Evolutionary conservation across 2,329 filamentous ascomycete genomes (phyloP), one percentile per base, ranked within the genome.

Genomic region (Exophiala alcalophila): DNA sequence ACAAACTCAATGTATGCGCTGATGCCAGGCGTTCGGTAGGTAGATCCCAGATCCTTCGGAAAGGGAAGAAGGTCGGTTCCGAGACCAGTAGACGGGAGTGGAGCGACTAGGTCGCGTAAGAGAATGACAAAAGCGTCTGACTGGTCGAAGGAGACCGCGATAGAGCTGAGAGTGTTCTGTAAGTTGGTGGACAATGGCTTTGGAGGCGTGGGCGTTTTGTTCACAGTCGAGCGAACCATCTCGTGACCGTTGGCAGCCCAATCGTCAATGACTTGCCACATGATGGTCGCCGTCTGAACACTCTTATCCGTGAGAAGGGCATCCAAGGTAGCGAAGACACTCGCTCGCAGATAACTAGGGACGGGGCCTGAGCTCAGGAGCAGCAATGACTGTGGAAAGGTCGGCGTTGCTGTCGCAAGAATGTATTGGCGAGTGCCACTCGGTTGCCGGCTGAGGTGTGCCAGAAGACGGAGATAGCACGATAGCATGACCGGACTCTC

Each of bases 401-500:
- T 81, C 55, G 86, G 83, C 4, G 73, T 76, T 15, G 81, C 76
- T 44, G 79, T 70, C 28, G 80, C 75, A 15, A 94, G 69, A 46
- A 97, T 73, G 71, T 84, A 95, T 23, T 77, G 68, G 35, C 91
- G 78, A 1, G 88, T 84, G 14, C 73, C 70, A 45, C 77, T 72
- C 58, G 87, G 95, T 59, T 91, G 81, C 15, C 77, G 74, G 49
- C 84, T 83, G 7, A 98, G 71, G 62, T 94, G 88, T 3, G 87
- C 80, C 56, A 95, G 85, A 4, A 98, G 75, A 20, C 91, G 81
- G 38, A 98, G 73, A 61, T 97, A 97, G 56, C 88, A 91, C 60
- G 96, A 89, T 19, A 98, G 74, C 87, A 98, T 96, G 66, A 95
- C 86, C n/a, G 84, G 83, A 27, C 87, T 94, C 63, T 98, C 94